Evolutionary conservation across 2,329 filamentous ascomycete species (phyloP), one percentile per base, ranked within the genome.

Genomic region (Ceratocystis destructans): DNA sequence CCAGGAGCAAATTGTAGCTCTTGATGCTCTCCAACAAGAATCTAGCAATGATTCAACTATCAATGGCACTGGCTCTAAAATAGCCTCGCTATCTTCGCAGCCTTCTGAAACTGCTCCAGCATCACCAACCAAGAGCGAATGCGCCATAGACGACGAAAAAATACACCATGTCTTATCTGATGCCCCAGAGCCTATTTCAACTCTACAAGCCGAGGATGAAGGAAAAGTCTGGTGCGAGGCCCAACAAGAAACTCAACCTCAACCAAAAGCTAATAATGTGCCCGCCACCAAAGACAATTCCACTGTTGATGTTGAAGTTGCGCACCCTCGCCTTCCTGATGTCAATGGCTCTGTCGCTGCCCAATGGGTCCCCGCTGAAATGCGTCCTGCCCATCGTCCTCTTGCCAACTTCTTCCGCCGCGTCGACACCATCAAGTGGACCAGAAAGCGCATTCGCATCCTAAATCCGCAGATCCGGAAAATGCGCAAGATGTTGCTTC

Each of bases 371-470:
- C 80, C 85, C 17, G 77, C 79, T 8, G 87, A 89, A 75, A 82
- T 90, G 71, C 83, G 91, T 55, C 91, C 91, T 1, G 86, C 87
- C 1, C 91, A 96, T 73, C 73, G 79, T 0, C 77, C 82, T 5
- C 75, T 94, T 25, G 83, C 82, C 17, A 79, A 89, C 61, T 82
- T 92, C 70, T 89, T 91, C 70, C 87, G 90, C 73, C 94, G 96
- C 75, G 92, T 96, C 17, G 94, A 99, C 76, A 94, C 91, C 0
- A 96, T 99, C 74, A 85, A 93, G 69, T 96, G 89, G 88, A 88
- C 86, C 69, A 88, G 94, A 64, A 79, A 81, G 1, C 72, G 76
- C 3, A 71, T 79, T 1, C 74, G 75, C 31, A 72, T 77, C 1
- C 71, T 79, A 15, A 78, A 77, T 61, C 68, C 72, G 0, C 73